These are phyloP conservation scores for Boletus rubropictus DNA, from an alignment of 768 basidiomycete genomes.

Conservation along the genomic window DNA sequence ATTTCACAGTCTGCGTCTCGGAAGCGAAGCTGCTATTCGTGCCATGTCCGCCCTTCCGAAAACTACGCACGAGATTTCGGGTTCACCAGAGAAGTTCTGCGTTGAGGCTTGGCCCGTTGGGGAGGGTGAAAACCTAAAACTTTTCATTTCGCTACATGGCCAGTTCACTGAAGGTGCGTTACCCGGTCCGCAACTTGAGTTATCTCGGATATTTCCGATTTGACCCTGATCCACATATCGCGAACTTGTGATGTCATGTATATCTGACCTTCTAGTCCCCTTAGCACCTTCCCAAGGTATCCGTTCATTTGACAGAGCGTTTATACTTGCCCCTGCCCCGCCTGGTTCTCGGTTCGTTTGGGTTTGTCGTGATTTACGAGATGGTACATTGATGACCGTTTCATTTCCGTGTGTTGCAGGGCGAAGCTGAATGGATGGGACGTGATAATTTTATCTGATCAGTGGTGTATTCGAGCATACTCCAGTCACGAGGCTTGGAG, in stretches of 20 bases:
- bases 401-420: constrained; percentile 33
- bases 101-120: constrained; percentile 80
- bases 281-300: constrained; percentile 69
- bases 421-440: constrained; percentile 86
- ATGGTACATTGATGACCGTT: constrained; percentile 8
- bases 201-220: constrained; percentile 14
- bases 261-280: constrained; percentile 17
- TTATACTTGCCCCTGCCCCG: constrained; percentile 76
- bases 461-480: constrained; percentile 77
- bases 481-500: constrained; percentile 78
- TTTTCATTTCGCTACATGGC: constrained; percentile 77
- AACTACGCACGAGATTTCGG: constrained; percentile 78
- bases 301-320: constrained; percentile 90
- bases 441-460: constrained; percentile 84
- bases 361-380: background rate
- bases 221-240: background rate
- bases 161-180: constrained; percentile 84
- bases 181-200: background rate
- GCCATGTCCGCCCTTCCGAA: constrained; percentile 61
- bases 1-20: constrained; percentile 63
- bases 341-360: constrained; percentile 75
- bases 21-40: constrained; percentile 56
- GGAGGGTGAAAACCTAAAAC: constrained; percentile 49
- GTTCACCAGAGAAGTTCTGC: constrained; percentile 76
- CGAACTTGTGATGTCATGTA: constrained; percentile 12